Conservation (phyloP, 1,139 yeast genomes). For the Yamadazyma diospyri region DNA sequence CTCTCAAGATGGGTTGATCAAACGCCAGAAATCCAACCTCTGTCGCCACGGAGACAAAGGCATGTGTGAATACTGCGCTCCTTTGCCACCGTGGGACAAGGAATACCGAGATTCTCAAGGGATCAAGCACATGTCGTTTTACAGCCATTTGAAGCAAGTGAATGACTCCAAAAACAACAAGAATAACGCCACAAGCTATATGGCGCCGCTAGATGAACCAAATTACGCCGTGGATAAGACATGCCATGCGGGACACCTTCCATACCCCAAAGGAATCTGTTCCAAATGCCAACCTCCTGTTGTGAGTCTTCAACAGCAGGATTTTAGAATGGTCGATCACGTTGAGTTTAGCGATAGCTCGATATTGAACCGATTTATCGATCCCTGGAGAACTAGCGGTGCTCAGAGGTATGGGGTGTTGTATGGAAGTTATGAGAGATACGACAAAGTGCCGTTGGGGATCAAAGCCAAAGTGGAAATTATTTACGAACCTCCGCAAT, state of each 20-base stretch:
- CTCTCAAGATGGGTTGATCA: constrained; percentile 66
- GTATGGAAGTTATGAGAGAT: constrained; percentile 76
- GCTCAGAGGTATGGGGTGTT: constrained; percentile 81
- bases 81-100: constrained; percentile 92
- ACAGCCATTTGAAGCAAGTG: constrained; percentile 73
- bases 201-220: constrained; percentile 77
- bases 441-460: constrained; percentile 86
- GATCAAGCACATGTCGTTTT: constrained; percentile 87
- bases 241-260: constrained; percentile 81
- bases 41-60: constrained; percentile 92
- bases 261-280: constrained; percentile 94
- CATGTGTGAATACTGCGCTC: constrained; percentile 97
- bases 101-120: constrained; percentile 69
- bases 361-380: constrained; percentile 77
- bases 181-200: constrained; percentile 59
- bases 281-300: constrained; percentile 98
- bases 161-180: constrained; percentile 66
- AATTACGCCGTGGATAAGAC: constrained; percentile 58
- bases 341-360: constrained; percentile 73
- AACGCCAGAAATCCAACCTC: constrained; percentile 56
- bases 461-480: constrained; percentile 92
- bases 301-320: constrained; percentile 85
- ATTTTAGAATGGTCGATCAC: constrained; percentile 95
- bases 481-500: constrained; percentile 90
- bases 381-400: constrained; percentile 88